Evolutionary conservation across 2,329 filamentous ascomycete genomes (phyloP), one percentile per base, ranked within the genome.

Genomic region (Aspergillus sp.): DNA sequence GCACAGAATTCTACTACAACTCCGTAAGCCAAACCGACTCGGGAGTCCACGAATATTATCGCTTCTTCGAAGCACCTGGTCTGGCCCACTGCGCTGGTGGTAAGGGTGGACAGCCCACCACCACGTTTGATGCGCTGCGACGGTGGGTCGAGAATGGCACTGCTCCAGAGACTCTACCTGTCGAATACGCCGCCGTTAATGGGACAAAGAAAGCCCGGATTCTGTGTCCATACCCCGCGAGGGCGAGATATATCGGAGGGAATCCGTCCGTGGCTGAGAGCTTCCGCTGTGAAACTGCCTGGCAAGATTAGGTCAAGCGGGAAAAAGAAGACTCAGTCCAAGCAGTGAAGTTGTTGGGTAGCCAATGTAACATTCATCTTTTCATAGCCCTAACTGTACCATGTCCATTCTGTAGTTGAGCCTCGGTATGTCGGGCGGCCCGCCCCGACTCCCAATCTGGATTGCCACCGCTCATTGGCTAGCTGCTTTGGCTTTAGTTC

Each of bases 101-200:
- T 17, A n/a, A 34, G 36, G 55, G 51, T 15, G 55, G 45, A 11
- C 58, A 60, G 55, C 58, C 55, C 5, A 54, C 52, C 24, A 58
- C 58, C n/a, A 48, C 55, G 1, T 41, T 60, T 26, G 38, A 58
- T 3, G 55, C 58, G 5, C 55, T 57, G 1, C 51, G 41, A 9
- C 47, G 45, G 22, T 60, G 58, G 58, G 57, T 64, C 2, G 65
- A 67, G 44, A 56, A 52, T 15, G 53, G 52, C 38, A 58, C 56
- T 6, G 57, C 58, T 2, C 64, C 62, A 3, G 63, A 64, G 48
- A 63, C 57, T 3, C 22, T 58, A 20, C 55, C 51, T 7, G 51
- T 60, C 8, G 24, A 59, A 43, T 48, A 48, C 43, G 3, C 41
- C 41, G 24, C 12, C 8, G 18, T 36, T 50, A 30, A 30, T 17